phyloP scores from a whole-genome alignment of 2,329 filamentous ascomycete species.

The Coniosporium tulheliwenetii region DNA sequence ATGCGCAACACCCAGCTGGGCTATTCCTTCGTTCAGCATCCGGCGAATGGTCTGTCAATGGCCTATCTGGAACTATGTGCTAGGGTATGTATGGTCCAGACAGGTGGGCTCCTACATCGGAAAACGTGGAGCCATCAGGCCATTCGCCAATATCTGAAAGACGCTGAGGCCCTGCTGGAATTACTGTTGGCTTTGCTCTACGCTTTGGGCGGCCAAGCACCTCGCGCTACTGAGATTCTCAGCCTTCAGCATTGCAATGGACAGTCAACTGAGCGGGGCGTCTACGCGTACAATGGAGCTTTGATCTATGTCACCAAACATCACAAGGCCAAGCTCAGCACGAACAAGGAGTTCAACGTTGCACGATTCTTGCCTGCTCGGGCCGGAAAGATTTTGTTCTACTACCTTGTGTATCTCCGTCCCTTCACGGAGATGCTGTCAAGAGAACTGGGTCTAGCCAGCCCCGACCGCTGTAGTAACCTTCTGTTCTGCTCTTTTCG shows the following conservation, averaged over 20 bases:
- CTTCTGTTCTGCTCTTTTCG: constrained; percentile 1
- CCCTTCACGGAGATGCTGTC: constrained; percentile 1
- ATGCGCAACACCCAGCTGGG: background rate
- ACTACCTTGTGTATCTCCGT: constrained; percentile 3
- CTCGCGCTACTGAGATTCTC: background rate
- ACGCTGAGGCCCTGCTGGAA: background rate
- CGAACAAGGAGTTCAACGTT: constrained; percentile 4
- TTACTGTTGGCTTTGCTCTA: background rate
- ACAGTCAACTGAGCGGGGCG: constrained; percentile 1
- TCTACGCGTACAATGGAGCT: constrained; percentile 2
- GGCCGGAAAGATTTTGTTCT: background rate
- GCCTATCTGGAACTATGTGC: background rate
- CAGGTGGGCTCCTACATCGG: background rate
- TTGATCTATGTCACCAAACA: constrained; percentile 2
- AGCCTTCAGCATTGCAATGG: constrained; percentile 2
- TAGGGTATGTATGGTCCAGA: background rate
- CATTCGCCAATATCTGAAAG: background rate
- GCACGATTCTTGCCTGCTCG: constrained; percentile 1
- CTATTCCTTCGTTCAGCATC: background rate
- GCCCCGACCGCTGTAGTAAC: background rate
- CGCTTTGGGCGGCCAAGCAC: background rate
- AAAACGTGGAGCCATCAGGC: background rate
- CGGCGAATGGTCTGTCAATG: background rate
- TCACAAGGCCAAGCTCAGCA: constrained; percentile 1
- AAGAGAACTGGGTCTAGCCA: too few species aligned